A percentile compares a stretch with the other conserved stretches of the same genome.
These are phyloP conservation scores for Epichloe bromicola DNA, from an alignment of 2,329 filamentous ascomycete genomes.

Conservation along the genomic window DNA sequence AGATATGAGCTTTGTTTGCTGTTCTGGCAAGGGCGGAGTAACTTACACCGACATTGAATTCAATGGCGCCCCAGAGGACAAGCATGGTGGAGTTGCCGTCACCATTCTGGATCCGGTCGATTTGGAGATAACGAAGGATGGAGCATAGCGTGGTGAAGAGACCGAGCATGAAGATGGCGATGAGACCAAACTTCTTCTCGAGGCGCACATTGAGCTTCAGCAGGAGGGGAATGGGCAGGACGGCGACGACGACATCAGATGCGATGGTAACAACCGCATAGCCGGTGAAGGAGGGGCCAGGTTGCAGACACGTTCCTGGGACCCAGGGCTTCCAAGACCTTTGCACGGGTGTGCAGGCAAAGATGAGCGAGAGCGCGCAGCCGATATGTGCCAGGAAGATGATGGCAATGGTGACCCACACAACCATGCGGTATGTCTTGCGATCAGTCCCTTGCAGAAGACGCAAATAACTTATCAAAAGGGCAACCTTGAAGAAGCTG, in stretches of 20 bases:
- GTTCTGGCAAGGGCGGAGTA: neutral
- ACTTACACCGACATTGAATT: constrained; percentile 43
- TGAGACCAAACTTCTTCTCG: constrained; percentile 36
- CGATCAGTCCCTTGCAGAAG: constrained; percentile 36
- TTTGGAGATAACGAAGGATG: constrained; percentile 37
- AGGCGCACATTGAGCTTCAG: constrained; percentile 33
- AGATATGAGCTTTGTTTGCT: neutral
- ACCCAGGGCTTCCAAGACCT: constrained; percentile 32
- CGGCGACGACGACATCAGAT: constrained; percentile 35
- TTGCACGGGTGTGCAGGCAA: constrained; percentile 34
- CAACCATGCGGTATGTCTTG: constrained; percentile 27
- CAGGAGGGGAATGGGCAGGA: constrained; percentile 37
- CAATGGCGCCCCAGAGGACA: constrained; percentile 42
- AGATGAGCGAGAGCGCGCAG: constrained; percentile 34
- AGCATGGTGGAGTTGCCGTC: constrained; percentile 44
- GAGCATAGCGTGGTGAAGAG: constrained; percentile 43
- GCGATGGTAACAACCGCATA: constrained; percentile 39
- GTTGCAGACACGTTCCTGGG: constrained; percentile 29
- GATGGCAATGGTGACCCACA: constrained; percentile 29
- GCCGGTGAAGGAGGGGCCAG: constrained; percentile 35
- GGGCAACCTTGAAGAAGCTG: constrained; percentile 42
- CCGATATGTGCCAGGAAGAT: constrained; percentile 34
- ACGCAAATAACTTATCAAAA: constrained; percentile 41
- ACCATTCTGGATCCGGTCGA: constrained; percentile 33
- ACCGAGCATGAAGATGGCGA: constrained; percentile 38